Evolutionary conservation across 2,329 filamentous ascomycete species (phyloP).

Genomic region (Aspergillus clavatus): DNA sequence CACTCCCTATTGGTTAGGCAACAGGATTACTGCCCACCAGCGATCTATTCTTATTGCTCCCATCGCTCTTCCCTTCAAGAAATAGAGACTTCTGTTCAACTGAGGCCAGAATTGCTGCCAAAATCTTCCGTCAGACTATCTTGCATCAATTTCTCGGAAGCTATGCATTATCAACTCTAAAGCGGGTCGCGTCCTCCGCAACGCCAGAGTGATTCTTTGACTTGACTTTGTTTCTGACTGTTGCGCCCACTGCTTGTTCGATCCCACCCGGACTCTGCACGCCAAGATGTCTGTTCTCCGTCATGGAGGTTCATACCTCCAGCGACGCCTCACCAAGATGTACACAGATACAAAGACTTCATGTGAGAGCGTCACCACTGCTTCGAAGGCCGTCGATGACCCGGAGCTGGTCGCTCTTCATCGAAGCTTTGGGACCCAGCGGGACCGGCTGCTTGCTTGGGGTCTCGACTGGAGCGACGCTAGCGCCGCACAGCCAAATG

Average conservation of each 20-base stretch:
- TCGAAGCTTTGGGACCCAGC: slow-evolving; percentile 58
- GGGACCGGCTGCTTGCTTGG: slow-evolving; percentile 60
- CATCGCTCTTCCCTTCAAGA: slow-evolving; percentile 2
- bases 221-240: slow-evolving; percentile 1
- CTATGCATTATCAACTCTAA: not conserved
- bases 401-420: slow-evolving; percentile 55
- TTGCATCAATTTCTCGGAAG: not conserved
- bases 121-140: not conserved
- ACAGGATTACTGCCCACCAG: slow-evolving; percentile 35
- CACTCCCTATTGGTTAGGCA: slow-evolving; percentile 40
- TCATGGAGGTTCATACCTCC: slow-evolving; percentile 42
- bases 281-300: slow-evolving; percentile 45
- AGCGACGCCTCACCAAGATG: slow-evolving; percentile 53
- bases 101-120: not conserved
- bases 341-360: slow-evolving; percentile 62
- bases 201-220: slow-evolving; percentile 8
- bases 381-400: slow-evolving; percentile 45
- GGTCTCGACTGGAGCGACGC: slow-evolving; percentile 63
- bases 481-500: slow-evolving; percentile 50
- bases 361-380: slow-evolving; percentile 51
- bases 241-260: slow-evolving; percentile 7
- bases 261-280: slow-evolving; percentile 11
- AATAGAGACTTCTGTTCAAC: too few species aligned
- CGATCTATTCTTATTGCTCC: slow-evolving; percentile 23
- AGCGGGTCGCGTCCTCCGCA: not conserved